These are phyloP conservation scores for Obelidium mucronatum DNA, from an alignment of 192 early-diverging fungal genomes.

Conservation along the genomic window DNA sequence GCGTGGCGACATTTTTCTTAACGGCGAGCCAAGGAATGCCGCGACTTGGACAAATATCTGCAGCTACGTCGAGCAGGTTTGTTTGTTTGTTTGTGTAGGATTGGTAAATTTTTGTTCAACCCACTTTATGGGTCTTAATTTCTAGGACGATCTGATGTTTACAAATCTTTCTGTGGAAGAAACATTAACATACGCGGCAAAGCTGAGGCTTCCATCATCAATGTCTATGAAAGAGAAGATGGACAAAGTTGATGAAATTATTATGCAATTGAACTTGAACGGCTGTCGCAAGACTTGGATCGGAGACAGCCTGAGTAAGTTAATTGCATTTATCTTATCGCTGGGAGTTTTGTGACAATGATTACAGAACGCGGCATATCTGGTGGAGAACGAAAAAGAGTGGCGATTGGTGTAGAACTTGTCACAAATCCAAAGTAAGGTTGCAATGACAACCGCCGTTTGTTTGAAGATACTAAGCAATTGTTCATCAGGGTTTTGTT, in stretches of 20 bases:
- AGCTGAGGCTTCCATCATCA: slow-evolving; percentile 64
- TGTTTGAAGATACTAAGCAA: slow-evolving; percentile 40
- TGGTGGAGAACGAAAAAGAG: slow-evolving; percentile 50
- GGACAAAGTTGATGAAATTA: slow-evolving; percentile 64
- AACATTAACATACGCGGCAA: slow-evolving; percentile 72
- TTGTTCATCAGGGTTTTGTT: slow-evolving; percentile 34
- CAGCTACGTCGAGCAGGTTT: slow-evolving; percentile 49
- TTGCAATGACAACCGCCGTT: slow-evolving; percentile 12
- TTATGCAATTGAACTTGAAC: slow-evolving; percentile 66
- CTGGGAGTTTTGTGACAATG: slow-evolving; percentile 29
- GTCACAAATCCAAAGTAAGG: slow-evolving; percentile 37
- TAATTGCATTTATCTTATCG: neutral
- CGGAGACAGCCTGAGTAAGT: slow-evolving; percentile 50
- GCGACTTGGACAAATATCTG: slow-evolving; percentile 36
- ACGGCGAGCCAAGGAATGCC: slow-evolving; percentile 29
- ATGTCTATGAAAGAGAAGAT: slow-evolving; percentile 49
- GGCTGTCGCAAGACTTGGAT: slow-evolving; percentile 59
- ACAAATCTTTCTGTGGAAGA: slow-evolving; percentile 69
- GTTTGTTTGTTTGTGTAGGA: neutral
- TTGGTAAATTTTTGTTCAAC: no score
- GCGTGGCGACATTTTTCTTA: slow-evolving; percentile 36
- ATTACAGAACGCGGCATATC: slow-evolving; percentile 58
- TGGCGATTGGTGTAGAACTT: slow-evolving; percentile 55
- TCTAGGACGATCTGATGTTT: slow-evolving; percentile 40
- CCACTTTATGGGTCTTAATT: no score